These are phyloP conservation scores for Polyplosphaeria fusca DNA, from an alignment of 495 filamentous ascomycete species.

Conservation along the genomic window DNA sequence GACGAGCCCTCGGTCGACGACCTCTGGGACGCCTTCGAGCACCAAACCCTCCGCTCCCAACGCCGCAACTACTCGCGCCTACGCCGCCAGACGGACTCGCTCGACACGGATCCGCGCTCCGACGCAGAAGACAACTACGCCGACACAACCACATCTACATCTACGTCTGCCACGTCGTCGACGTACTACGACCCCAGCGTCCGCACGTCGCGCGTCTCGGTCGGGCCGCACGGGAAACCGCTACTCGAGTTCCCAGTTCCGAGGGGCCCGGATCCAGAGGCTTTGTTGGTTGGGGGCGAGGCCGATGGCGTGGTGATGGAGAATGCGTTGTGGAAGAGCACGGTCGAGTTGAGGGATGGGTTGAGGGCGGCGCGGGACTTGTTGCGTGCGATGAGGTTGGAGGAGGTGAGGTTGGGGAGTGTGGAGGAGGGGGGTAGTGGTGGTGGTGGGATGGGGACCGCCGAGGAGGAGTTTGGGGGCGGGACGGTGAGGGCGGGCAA, in stretches of 20 bases:
- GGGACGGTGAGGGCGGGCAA: not conserved
- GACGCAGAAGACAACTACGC: constrained; percentile 21
- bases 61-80: not conserved
- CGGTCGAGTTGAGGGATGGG: constrained; percentile 21
- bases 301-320: constrained; percentile 7
- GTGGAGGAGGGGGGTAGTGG: not conserved
- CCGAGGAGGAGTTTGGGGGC: not conserved
- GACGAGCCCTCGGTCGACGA: constrained; percentile 25
- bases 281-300: constrained; percentile 13
- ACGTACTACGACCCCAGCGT: not conserved
- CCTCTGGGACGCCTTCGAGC: constrained; percentile 24
- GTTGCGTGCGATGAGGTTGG: constrained; percentile 23
- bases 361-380: constrained; percentile 12
- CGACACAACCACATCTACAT: not conserved
- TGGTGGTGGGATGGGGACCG: not conserved
- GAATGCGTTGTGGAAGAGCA: constrained; percentile 20
- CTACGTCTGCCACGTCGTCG: not conserved
- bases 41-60: not conserved
- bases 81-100: constrained; percentile 13
- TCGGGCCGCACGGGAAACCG: constrained; percentile 26
- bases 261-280: constrained; percentile 27
- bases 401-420: constrained; percentile 3
- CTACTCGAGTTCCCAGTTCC: constrained; percentile 30
- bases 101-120: constrained; percentile 17
- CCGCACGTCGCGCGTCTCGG: constrained; percentile 4